These are phyloP conservation scores for Agaricus sinodeliciosus DNA, from an alignment of 768 basidiomycete species.

Conservation along the genomic window DNA sequence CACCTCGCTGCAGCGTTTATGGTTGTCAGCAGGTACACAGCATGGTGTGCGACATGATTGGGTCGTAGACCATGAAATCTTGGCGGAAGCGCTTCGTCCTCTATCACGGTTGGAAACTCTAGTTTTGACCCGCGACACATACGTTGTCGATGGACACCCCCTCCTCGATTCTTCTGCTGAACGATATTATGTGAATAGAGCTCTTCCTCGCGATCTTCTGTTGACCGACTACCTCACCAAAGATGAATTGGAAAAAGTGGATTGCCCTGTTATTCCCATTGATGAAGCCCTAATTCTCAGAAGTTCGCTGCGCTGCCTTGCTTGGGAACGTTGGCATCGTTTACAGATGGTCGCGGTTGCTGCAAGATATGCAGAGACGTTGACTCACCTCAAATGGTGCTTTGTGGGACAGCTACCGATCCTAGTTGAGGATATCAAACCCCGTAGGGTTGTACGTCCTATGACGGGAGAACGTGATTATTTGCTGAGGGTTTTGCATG, in stretches of 20 bases:
- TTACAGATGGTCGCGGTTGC: slow-evolving; percentile 17
- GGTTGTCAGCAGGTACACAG: slow-evolving; percentile 23
- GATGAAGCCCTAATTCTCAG: slow-evolving; percentile 10
- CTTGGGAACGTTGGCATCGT: slow-evolving; percentile 26
- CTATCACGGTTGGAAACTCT: slow-evolving; percentile 19
- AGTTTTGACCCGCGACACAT: slow-evolving; percentile 25
- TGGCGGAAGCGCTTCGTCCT: slow-evolving; percentile 15
- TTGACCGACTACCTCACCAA: slow-evolving; percentile 13
- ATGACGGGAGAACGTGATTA: neutral
- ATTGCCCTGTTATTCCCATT: slow-evolving; percentile 6
- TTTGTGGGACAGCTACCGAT: slow-evolving; percentile 19
- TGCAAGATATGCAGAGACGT: slow-evolving; percentile 12
- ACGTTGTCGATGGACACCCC: slow-evolving; percentile 18
- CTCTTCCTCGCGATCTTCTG: slow-evolving; percentile 16
- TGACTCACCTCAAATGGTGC: slow-evolving; percentile 18
- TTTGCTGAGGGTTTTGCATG: neutral
- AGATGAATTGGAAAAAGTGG: slow-evolving; percentile 12
- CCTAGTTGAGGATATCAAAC: neutral
- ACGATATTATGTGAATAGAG: slow-evolving; percentile 20
- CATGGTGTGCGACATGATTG: slow-evolving; percentile 18
- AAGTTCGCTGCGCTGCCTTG: slow-evolving; percentile 12
- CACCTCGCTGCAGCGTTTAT: slow-evolving; percentile 17
- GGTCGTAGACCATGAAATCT: slow-evolving; percentile 18
- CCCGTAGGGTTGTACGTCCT: neutral
- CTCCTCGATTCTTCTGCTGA: slow-evolving; percentile 15